phyloP scores from a whole-genome alignment of 75 land plant species.

The Gnetum montanum region DNA sequence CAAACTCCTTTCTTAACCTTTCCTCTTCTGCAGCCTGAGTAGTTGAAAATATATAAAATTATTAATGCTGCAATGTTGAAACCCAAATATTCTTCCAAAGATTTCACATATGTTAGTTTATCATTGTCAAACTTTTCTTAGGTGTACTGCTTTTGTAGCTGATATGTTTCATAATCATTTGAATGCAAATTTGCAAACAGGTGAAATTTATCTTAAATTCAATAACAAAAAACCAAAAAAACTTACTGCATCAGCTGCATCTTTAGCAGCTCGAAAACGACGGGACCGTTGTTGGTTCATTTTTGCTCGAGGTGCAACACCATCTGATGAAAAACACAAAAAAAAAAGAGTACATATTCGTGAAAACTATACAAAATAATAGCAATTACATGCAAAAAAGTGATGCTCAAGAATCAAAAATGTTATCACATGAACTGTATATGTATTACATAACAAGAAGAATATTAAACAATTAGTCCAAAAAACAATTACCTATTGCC shows the following conservation, averaged over 20 bases:
- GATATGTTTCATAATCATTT: too few species aligned
- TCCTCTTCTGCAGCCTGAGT: constrained; percentile 74
- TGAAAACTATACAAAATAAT: not conserved
- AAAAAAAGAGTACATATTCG: not conserved
- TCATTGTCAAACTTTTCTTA: too few species aligned
- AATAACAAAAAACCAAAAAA: not conserved
- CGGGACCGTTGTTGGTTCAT: constrained; percentile 74
- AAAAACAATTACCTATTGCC: constrained; percentile 67
- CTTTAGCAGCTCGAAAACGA: constrained; percentile 68
- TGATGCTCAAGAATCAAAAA: too few species aligned
- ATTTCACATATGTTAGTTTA: too few species aligned
- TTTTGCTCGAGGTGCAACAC: constrained; percentile 71
- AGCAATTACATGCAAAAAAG: not conserved
- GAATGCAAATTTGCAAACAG: not conserved
- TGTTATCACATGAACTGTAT: too few species aligned
- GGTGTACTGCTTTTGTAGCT: too few species aligned
- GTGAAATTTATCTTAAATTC: not conserved
- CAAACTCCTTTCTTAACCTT: constrained; percentile 59
- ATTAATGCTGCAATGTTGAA: too few species aligned
- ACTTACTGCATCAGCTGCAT: constrained; percentile 63
- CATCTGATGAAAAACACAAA: constrained; percentile 18
- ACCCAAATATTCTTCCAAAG: not conserved
- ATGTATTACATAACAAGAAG: too few species aligned
- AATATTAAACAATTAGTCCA: too few species aligned
- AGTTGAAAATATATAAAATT: not conserved